phyloP scores from a whole-genome alignment of 495 filamentous ascomycete species.

The Xylaria venustula region DNA sequence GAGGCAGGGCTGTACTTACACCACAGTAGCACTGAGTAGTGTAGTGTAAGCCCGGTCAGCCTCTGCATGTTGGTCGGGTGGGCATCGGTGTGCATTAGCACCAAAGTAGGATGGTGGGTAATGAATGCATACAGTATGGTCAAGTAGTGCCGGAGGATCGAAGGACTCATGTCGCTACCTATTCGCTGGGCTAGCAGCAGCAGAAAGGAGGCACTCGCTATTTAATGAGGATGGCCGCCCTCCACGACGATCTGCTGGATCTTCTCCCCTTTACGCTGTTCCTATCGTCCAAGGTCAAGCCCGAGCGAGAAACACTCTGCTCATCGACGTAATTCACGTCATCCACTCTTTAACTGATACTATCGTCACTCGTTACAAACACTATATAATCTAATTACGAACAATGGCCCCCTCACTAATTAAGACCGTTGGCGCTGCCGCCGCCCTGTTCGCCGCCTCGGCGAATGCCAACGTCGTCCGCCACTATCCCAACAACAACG shows the following conservation, averaged over 20 bases:
- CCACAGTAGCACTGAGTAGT: no score
- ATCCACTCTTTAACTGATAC: constrained; percentile 37
- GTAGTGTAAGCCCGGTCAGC: no score
- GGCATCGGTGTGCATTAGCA: constrained; percentile 3
- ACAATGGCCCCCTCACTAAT: constrained; percentile 45
- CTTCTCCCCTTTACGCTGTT: constrained; percentile 10
- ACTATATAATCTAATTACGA: constrained; percentile 22
- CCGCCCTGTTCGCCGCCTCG: constrained; percentile 34
- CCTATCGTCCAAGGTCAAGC: constrained; percentile 1
- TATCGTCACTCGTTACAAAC: constrained; percentile 23
- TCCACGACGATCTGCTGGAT: not conserved
- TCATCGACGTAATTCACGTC: constrained; percentile 52
- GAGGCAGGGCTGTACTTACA: no score
- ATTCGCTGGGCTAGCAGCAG: not conserved
- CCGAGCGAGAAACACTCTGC: constrained; percentile 19
- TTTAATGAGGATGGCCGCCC: constrained; percentile 11
- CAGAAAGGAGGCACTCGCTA: constrained; percentile 12
- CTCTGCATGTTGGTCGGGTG: constrained; percentile 1
- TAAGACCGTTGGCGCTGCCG: constrained; percentile 37
- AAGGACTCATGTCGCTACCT: not conserved
- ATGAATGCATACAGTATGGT: not conserved
- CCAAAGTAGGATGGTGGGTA: constrained; percentile 10
- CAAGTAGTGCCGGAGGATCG: constrained; percentile 1
- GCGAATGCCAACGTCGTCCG: constrained; percentile 29
- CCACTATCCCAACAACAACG: not conserved